Evolutionary conservation across 1,139 yeast species (phyloP).

Genomic region (Schwanniomyces etchellsii): DNA sequence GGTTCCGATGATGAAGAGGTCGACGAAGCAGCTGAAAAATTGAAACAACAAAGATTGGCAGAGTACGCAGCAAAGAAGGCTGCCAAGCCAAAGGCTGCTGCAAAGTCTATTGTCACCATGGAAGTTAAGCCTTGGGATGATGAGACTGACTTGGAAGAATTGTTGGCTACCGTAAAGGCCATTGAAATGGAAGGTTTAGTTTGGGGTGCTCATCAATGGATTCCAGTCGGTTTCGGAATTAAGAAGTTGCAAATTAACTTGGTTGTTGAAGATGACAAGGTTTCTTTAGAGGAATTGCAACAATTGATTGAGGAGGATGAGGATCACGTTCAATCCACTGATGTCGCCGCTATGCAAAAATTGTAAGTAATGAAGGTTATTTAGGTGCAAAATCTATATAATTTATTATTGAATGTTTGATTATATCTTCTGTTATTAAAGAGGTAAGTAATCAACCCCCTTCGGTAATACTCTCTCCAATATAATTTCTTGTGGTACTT

Average conservation of each 20-base stretch:
- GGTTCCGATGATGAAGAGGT: conserved; percentile 93
- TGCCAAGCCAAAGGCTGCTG: conserved; percentile 95
- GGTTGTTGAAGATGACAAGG: conserved; percentile 96
- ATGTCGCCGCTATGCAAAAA: conserved; percentile 97
- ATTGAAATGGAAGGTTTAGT: conserved; percentile 86
- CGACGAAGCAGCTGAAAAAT: conserved; percentile 94
- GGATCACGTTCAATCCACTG: conserved; percentile 99
- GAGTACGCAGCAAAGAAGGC: conserved; percentile 98
- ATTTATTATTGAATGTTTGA: too few species aligned
- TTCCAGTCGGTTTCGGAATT: conserved; percentile 99
- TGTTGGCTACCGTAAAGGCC: conserved; percentile 80
- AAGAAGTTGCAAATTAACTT: conserved; percentile 98
- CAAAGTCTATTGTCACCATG: conserved; percentile 92
- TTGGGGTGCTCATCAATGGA: conserved; percentile 98
- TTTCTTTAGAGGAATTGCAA: conserved; percentile 89
- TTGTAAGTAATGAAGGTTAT: conserved; percentile 44
- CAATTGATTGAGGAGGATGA: conserved; percentile 84
- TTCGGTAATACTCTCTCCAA: neutral
- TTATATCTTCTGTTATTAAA: conserved; percentile 6
- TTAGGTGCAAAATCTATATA: neutral
- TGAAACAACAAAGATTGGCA: conserved; percentile 96
- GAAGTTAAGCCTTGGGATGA: conserved; percentile 99
- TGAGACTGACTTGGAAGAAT: conserved; percentile 89
- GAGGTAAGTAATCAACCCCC: conserved; percentile 1
- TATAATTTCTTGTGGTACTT: neutral